Percentiles rank a stretch among this genome's conserved stretches.
Conservation (phyloP, 176 grass and related monocot genomes). For the Ananas comosus region DNA sequence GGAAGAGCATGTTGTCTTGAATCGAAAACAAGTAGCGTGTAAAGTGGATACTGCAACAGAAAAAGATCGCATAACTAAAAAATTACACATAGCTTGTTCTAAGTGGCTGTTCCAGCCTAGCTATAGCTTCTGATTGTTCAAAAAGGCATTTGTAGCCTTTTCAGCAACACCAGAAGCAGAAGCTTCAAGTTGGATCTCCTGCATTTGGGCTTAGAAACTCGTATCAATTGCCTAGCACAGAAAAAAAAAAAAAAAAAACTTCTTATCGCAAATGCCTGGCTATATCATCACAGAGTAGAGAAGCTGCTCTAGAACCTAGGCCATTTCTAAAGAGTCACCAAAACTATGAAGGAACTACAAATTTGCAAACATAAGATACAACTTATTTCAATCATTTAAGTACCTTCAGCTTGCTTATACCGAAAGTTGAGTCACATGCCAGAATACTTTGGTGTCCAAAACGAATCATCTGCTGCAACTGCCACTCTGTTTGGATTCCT, state of each 20-base stretch:
- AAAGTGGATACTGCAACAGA: conserved; percentile 67
- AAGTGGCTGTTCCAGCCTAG: neutral
- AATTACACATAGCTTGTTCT: neutral
- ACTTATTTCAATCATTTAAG: neutral
- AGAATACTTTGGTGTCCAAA: conserved; percentile 72
- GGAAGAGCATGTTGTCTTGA: conserved; percentile 73
- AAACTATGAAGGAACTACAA: too few relatives aligned
- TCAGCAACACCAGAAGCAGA: too few relatives aligned
- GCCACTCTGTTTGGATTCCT: conserved; percentile 88
- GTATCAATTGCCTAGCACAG: too few relatives aligned
- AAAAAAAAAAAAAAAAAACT: too few relatives aligned
- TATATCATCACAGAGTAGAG: too few relatives aligned
- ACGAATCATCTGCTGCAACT: conserved; percentile 78
- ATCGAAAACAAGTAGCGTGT: conserved; percentile 81
- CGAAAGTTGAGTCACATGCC: conserved; percentile 68
- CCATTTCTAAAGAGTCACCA: too few relatives aligned
- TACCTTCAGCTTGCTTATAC: conserved; percentile 96
- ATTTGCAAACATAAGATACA: neutral
- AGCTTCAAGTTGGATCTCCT: too few relatives aligned
- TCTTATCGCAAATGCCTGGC: too few relatives aligned
- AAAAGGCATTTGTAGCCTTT: too few relatives aligned
- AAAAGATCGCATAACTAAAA: neutral
- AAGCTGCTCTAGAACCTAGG: too few relatives aligned
- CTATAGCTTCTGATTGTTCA: too few relatives aligned
- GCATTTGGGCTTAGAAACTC: too few relatives aligned